Evolutionary conservation across 768 basidiomycete genomes (phyloP), one percentile per base, ranked within the genome.

Genomic region (Lentinula edodes): DNA sequence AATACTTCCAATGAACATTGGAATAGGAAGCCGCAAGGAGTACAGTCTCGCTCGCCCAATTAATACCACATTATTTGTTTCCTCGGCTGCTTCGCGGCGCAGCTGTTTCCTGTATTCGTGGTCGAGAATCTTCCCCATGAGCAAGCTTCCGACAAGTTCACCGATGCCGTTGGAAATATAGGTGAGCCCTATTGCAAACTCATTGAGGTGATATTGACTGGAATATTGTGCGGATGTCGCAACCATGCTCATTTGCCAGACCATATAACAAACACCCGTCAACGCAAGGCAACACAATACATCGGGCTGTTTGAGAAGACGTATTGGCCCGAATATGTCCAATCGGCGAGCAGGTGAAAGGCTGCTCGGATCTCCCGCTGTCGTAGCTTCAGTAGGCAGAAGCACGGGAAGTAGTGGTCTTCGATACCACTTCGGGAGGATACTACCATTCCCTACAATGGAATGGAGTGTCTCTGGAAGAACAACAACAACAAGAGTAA

Each of bases 141-240:
- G 12, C 6, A 61, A 10, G n/a, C 52, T 53, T 10, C 60, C 60
- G 20, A 61, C 15, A 13, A 61, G 41, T 3, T 35, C 36, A 20
- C 60, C 60, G 23, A 61, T n/a, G 23, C 51, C 60, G 28, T 61
- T 61, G 35, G 60, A 38, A 9, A 61, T 28, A 36, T 52, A 61
- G 5, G 60, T 59, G 15, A 59, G 41, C 8, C 58, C 58, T 18
- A 59, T 59, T 34, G 12, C 4, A 23, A 36, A 20, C 43, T 59
- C 58, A 45, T 50, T 48, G 9, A 59, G 35, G 36, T 45, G 39
- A 35, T 59, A 59, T 12, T 46, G 15, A 12, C n/a, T 23, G 12
- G 58, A 41, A 43, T 59, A 59, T 41, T 34, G 18, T 8, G 43
- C 20, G 5, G 58, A 46, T 28, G 58, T 48, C 1, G 58, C 42